Percentiles rank a stretch among this genome's conserved stretches.
Conservation (phyloP, 345 rosid species). For the Abelmoschus esculentus region DNA sequence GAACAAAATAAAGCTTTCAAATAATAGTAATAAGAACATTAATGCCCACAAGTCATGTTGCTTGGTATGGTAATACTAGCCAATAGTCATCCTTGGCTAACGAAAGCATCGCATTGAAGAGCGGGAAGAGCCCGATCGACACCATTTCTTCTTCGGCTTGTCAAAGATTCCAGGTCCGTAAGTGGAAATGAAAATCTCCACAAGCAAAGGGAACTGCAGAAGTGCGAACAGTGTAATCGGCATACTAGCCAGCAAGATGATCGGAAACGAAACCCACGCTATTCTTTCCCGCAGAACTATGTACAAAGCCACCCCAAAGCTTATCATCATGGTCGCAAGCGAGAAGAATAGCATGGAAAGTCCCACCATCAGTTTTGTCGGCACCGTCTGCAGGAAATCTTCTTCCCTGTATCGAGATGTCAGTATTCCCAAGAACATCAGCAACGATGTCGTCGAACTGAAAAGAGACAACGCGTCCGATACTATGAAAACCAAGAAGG, state of each 20-base stretch:
- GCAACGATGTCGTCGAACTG: constrained; percentile 39
- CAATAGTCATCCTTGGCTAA: neutral
- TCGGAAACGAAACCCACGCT: constrained; percentile 35
- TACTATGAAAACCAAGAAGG: constrained; percentile 32
- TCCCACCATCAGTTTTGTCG: constrained; percentile 49
- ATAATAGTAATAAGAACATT: no score
- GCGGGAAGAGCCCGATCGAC: neutral
- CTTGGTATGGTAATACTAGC: no score
- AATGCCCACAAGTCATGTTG: no score
- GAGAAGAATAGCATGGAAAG: constrained; percentile 58
- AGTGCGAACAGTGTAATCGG: constrained; percentile 55
- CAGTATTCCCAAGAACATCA: constrained; percentile 49
- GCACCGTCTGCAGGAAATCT: constrained; percentile 40
- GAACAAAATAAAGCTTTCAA: no score
- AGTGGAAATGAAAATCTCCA: constrained; percentile 55
- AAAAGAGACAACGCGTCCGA: constrained; percentile 46
- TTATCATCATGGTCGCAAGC: constrained; percentile 58
- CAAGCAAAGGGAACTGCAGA: constrained; percentile 56
- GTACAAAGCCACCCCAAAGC: constrained; percentile 39
- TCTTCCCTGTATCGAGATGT: constrained; percentile 49
- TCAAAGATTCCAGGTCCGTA: constrained; percentile 55
- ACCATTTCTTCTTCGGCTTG: constrained; percentile 32
- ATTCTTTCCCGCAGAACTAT: constrained; percentile 21
- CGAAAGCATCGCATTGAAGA: neutral
- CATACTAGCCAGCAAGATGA: constrained; percentile 43